Evolutionary conservation across 441 rosid genomes (phyloP), one percentile per base, ranked within the genome.

Genomic region (Populus tomentosa): DNA sequence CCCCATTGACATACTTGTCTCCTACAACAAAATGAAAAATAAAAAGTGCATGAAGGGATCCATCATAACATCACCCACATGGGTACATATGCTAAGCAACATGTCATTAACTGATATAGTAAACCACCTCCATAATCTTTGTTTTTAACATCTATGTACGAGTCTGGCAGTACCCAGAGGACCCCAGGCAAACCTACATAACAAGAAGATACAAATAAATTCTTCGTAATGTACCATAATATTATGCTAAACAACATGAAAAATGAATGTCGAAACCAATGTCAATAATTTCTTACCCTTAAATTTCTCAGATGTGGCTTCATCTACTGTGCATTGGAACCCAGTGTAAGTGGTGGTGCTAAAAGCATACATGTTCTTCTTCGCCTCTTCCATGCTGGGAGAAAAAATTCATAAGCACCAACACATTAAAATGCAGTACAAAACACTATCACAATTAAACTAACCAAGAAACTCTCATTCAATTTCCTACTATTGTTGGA

Each of bases 141-240:
- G 88, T 95, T 95, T 82, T 95, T 95, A 68, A 93, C 97, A 80
- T 95, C 98, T 61, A 95, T 91, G 83, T 95, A 93, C 5, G 98
- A 95, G 84, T 95, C 99, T 0, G 99, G 99, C 42, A 95, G 85
- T 50, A 93, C 99, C 99, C 99, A 95, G 5, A 95, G 94, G 74
- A 93, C 99, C 21, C 99, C 99, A 76, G 99, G 99, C 83, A 95
- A 84, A 76, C 99, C 99, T 95, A 80, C 83, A 81, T 18, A 74
- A 73, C 23, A 77, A 6, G 18, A 33, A 66, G 14, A 83, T 3
- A 40, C 13, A 71, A 36, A 32, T 68, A 18, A 72, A 23, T 70
- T 40, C n/a, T 4, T 9, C 13, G 1, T 10, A 53, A 62, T 11
- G 20, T 40, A 35, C 32, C 18, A 33, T 9, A 33, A 33, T 18